Base-by-base conservation (phyloP, 192 early-diverging fungal genomes). In the Mortierella hygrophila region DNA sequence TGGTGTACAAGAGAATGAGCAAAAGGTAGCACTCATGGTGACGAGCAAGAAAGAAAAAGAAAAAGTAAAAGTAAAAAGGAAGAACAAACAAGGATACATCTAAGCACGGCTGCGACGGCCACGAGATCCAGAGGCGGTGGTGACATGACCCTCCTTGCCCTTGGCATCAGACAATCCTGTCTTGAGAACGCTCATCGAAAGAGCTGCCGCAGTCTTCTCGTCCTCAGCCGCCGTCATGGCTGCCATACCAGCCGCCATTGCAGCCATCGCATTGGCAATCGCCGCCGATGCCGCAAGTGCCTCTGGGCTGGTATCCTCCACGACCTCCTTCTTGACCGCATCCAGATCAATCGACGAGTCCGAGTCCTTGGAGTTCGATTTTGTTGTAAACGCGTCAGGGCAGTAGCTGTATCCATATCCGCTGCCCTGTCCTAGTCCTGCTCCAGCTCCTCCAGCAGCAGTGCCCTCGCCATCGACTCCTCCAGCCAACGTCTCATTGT, bases 391-490 rank as follows among this genome's bases (percentile, higher is more conserved):
- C 20, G 78, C 60, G 10, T 76, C 70, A 11, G 75, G 74, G 18
- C 77, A 65, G 35, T 86, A 86, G 65, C 84, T 86, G 65, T 86
- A 86, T 44, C 84, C 84, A 40, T 86, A 86, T 20, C 84, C 84
- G 26, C 70, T 72, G 23, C 84, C 84, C 40, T 86, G 78, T 32
- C 84, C 84, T 54, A 86, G 70, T 52, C 84, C 84, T 16, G 84
- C 84, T 15, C 70, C 84, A 32, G 84, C 78, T 13, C 84, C 84
- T 26, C 78, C 78, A 29, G 52, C 41, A 18, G 65, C 77, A 32
- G 41, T 70, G 37, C 70, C 47, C 13, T 86, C 78, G 15, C 84
- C 75, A 49, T 81, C 79, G 7, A 75, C 60, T 42, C 42, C 76
- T n/a, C 70, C 74, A 21, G 47, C 65, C 7, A 78, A 70, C 68